phyloP scores from a whole-genome alignment of 257 asterid genomes.

The Agastache rugosa region DNA sequence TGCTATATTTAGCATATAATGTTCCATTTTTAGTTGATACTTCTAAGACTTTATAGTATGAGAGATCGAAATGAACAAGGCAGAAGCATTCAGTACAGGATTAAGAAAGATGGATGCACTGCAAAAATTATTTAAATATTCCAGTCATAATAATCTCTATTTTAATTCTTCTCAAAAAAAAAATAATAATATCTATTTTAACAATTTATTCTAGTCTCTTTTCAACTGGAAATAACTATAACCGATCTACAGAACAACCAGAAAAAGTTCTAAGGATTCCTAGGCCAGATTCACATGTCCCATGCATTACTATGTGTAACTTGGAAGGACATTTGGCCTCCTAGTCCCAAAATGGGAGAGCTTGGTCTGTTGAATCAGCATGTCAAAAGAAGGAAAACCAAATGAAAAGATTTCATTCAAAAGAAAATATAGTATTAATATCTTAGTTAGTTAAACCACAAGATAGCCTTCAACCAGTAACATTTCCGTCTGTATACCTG shows the following conservation, averaged over 20 bases:
- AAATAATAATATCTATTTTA: not conserved
- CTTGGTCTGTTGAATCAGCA: not conserved
- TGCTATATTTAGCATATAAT: not conserved
- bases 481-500: constrained; percentile 57
- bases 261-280: not conserved
- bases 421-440: not conserved
- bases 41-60: not conserved
- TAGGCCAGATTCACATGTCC: constrained; percentile 13
- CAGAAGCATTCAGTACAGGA: not conserved
- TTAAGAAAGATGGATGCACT: not conserved
- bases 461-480: constrained; percentile 20
- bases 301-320: not conserved
- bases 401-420: not conserved
- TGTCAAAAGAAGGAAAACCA: constrained; percentile 7
- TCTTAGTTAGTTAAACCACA: not conserved
- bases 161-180: too few species aligned
- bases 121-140: not conserved
- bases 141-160: not conserved
- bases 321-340: constrained; percentile 8
- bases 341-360: not conserved
- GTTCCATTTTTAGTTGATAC: constrained; percentile 16
- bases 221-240: not conserved
- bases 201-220: not conserved
- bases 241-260: not conserved
- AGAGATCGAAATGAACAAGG: not conserved